phyloP scores from a whole-genome alignment of 2,329 filamentous ascomycete species.

The Ilyonectria sp. region DNA sequence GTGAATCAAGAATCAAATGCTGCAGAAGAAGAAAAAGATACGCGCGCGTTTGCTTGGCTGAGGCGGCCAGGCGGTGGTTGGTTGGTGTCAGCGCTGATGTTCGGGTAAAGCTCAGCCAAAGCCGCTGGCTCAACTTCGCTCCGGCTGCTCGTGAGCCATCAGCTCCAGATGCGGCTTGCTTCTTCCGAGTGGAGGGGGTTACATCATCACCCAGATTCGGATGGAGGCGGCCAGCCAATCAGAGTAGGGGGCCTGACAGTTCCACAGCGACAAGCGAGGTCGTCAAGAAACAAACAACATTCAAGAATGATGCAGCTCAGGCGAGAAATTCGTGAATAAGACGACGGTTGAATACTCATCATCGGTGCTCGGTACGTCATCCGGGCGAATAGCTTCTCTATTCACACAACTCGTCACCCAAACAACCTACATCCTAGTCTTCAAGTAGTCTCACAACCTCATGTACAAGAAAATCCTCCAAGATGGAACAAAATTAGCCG shows the following conservation, averaged over 20 bases:
- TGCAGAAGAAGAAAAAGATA: background rate
- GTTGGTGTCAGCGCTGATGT: conserved; percentile 7
- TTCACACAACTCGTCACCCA: background rate
- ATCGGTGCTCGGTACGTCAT: too few species aligned
- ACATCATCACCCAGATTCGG: conserved; percentile 1
- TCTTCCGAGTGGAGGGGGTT: background rate
- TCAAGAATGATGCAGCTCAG: background rate
- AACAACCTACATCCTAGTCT: background rate
- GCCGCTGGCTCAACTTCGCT: background rate
- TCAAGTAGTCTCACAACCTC: too few species aligned
- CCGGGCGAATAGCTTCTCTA: background rate
- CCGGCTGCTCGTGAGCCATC: conserved; percentile 1
- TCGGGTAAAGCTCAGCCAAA: background rate
- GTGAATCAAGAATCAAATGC: background rate
- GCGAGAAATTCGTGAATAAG: too few species aligned
- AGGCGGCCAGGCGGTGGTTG: background rate
- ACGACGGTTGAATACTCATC: too few species aligned
- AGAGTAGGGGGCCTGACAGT: background rate
- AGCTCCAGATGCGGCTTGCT: background rate
- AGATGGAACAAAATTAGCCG: too few species aligned
- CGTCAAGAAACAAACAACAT: background rate
- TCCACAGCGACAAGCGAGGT: background rate
- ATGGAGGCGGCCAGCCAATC: conserved; percentile 4
- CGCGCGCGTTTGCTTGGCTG: background rate
- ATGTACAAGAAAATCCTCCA: too few species aligned